Evolutionary conservation across 768 basidiomycete species (phyloP).

Genomic region (Agaricus blazei): DNA sequence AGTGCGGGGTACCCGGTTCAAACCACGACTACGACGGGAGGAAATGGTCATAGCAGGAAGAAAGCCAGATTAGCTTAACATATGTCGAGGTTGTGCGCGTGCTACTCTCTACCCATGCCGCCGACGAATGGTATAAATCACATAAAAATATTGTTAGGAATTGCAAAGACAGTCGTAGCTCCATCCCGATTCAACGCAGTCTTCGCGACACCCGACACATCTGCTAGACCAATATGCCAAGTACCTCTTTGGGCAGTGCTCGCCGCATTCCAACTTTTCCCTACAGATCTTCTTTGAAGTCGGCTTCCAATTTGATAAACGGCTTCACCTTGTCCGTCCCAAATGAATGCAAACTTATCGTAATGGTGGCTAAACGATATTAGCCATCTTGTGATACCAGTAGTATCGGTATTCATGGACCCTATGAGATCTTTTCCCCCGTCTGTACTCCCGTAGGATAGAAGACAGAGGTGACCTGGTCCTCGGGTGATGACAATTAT

Average conservation of each 20-base stretch:
- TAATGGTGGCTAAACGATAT: slow-evolving; percentile 2
- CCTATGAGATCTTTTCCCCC: background rate
- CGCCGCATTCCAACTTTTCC: background rate
- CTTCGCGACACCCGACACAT: background rate
- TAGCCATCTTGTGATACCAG: background rate
- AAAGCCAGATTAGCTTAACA: slow-evolving; percentile 49
- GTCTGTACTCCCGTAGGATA: background rate
- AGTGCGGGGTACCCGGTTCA: slow-evolving; percentile 38
- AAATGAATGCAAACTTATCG: background rate
- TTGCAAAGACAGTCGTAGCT: slow-evolving; percentile 27
- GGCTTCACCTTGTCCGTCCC: background rate
- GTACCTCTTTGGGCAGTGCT: background rate
- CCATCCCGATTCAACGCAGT: slow-evolving; percentile 16
- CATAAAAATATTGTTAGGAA: background rate
- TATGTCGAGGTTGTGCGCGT: too few relatives aligned
- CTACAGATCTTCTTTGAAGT: background rate
- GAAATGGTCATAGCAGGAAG: slow-evolving; percentile 41
- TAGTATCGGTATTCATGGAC: background rate
- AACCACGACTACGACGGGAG: slow-evolving; percentile 29
- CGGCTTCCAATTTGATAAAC: background rate
- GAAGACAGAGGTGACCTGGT: background rate
- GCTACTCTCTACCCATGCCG: too few relatives aligned
- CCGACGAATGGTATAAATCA: background rate
- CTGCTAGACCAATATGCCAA: background rate
- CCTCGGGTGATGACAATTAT: background rate